These are phyloP conservation scores for Colletotrichum cereale DNA, from an alignment of 2,329 filamentous ascomycete genomes.

Conservation along the genomic window DNA sequence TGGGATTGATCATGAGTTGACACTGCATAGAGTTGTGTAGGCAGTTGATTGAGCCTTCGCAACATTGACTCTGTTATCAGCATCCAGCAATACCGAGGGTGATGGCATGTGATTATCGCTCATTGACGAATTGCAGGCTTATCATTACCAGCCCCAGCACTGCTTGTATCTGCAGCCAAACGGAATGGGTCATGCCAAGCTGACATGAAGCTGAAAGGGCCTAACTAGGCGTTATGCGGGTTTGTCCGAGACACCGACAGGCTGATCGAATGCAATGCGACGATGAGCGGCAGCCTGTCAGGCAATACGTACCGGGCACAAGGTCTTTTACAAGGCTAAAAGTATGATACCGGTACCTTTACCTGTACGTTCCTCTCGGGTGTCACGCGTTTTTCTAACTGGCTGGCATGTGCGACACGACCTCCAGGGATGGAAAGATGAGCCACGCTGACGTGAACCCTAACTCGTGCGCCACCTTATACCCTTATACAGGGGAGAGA, in stretches of 20 bases:
- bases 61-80: background rate
- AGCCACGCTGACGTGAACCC: conserved; percentile 3
- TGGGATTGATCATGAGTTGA: background rate
- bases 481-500: background rate
- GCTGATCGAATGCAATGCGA: too few species aligned
- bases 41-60: too few species aligned
- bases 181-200: background rate
- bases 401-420: background rate
- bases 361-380: background rate
- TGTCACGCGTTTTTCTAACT: too few species aligned
- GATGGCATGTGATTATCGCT: too few species aligned
- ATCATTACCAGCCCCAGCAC: too few species aligned
- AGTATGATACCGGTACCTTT: too few species aligned
- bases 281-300: background rate
- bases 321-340: background rate
- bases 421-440: background rate
- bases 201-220: background rate
- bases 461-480: background rate
- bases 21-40: background rate
- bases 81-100: background rate
- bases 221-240: background rate
- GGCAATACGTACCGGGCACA: background rate
- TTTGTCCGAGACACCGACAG: background rate
- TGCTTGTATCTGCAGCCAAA: background rate
- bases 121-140: background rate